These are phyloP conservation scores for Phytopythium montanum DNA, from an alignment of 352 stramenopile genomes.

Conservation along the genomic window DNA sequence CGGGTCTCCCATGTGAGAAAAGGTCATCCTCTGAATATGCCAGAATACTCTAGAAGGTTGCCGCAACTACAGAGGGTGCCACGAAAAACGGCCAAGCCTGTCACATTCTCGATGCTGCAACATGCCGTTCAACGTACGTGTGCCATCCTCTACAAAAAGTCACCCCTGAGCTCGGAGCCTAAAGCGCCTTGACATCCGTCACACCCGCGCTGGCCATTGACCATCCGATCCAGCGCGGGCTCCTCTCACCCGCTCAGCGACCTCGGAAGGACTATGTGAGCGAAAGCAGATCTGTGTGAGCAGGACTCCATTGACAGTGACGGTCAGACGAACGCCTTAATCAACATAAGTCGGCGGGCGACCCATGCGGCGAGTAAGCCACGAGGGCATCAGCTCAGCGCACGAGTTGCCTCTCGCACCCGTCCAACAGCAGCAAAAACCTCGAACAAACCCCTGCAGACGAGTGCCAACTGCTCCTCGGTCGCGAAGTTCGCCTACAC, in stretches of 20 bases:
- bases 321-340: conserved; percentile 76
- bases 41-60: conserved; percentile 4
- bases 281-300: conserved; percentile 22
- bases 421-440: conserved; percentile 16
- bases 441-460: conserved; percentile 23
- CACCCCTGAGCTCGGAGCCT: too few species aligned
- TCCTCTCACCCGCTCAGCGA: conserved; percentile 13
- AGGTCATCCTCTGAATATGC: not conserved
- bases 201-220: conserved; percentile 31
- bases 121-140: too few species aligned
- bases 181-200: too few species aligned
- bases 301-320: conserved; percentile 75
- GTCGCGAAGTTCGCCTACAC: not conserved
- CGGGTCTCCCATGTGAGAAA: not conserved
- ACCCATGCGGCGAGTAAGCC: conserved; percentile 71
- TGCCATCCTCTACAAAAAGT: too few species aligned
- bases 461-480: conserved; percentile 10
- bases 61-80: not conserved
- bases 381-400: conserved; percentile 7
- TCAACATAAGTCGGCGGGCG: conserved; percentile 83
- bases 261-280: conserved; percentile 34
- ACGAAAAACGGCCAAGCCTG: not conserved
- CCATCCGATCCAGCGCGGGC: conserved; percentile 23
- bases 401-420: conserved; percentile 25
- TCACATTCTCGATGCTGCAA: not conserved